Percentiles rank a stretch among this genome's conserved stretches.
Evolutionary conservation across 169 alveolate species (phyloP).

Genomic region (Perkinsus olseni): DNA sequence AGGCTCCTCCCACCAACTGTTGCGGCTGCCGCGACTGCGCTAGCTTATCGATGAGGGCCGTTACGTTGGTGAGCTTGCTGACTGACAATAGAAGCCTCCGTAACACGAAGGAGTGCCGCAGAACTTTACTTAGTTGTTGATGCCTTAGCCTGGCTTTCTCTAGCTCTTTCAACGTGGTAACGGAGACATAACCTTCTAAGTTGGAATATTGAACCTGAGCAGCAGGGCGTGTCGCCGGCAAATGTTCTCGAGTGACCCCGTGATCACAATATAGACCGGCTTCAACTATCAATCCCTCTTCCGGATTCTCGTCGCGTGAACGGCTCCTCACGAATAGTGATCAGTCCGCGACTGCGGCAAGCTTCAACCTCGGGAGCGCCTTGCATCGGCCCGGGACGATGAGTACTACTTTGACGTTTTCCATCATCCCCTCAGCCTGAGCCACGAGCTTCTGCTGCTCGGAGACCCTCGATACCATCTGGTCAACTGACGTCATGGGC

Average conservation of each 20-base stretch:
- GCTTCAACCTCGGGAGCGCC: no score
- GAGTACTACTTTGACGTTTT: background rate
- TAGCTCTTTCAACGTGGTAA: background rate
- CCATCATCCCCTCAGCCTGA: slow-evolving; percentile 1
- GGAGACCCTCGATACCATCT: background rate
- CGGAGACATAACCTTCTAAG: background rate
- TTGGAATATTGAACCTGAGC: background rate
- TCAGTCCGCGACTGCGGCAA: no score
- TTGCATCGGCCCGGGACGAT: no score
- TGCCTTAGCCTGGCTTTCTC: background rate
- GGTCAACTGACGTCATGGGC: background rate
- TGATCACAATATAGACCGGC: no score
- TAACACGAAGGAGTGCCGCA: background rate
- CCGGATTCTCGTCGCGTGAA: no score
- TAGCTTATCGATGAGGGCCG: background rate
- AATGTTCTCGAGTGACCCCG: no score
- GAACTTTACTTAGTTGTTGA: background rate
- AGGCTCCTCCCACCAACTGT: background rate
- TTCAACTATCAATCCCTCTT: no score
- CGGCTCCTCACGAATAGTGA: no score
- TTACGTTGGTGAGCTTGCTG: background rate
- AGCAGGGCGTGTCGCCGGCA: no score
- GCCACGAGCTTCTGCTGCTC: slow-evolving; percentile 1
- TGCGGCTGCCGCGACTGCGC: background rate
- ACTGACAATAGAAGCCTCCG: background rate